These are phyloP conservation scores for Diaporthe ilicicola DNA, from an alignment of 2,329 filamentous ascomycete genomes.

Conservation along the genomic window DNA sequence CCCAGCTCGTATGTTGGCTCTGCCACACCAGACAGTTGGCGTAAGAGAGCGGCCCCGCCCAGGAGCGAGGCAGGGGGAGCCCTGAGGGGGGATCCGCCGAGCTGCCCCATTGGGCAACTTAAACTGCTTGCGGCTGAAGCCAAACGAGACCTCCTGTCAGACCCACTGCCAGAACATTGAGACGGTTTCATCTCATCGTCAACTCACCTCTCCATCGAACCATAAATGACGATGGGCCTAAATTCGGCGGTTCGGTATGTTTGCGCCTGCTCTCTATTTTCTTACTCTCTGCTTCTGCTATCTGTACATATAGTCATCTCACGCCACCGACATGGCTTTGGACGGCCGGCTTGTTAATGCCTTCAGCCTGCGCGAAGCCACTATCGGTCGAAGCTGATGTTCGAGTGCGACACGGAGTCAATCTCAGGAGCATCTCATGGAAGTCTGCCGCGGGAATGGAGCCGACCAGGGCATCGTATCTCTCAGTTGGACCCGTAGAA, in stretches of 20 bases:
- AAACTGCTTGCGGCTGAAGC: constrained; percentile 20
- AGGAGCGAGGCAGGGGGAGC: constrained; percentile 13
- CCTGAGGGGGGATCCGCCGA: constrained; percentile 11
- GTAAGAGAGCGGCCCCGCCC: constrained; percentile 4
- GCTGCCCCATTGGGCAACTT: constrained; percentile 25
- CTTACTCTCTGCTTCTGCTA: background rate
- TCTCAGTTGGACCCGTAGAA: background rate
- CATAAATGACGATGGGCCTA: background rate
- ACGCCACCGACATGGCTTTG: constrained; percentile 9
- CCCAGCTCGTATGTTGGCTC: constrained; percentile 12
- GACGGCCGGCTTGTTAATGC: background rate
- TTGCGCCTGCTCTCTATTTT: background rate
- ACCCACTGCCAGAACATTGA: constrained; percentile 13
- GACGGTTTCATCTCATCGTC: constrained; percentile 25
- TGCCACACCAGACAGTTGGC: constrained; percentile 12
- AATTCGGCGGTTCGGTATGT: constrained; percentile 1
- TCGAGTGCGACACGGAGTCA: background rate
- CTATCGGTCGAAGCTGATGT: background rate
- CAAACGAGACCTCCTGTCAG: constrained; percentile 29
- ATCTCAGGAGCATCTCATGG: constrained; percentile 20
- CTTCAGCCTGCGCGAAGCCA: background rate
- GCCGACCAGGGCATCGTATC: background rate
- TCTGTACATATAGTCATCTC: no score
- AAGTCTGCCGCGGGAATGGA: background rate
- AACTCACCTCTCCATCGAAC: constrained; percentile 10